Conservation (phyloP, 768 basidiomycete genomes). For the Boletellus emodensis region DNA sequence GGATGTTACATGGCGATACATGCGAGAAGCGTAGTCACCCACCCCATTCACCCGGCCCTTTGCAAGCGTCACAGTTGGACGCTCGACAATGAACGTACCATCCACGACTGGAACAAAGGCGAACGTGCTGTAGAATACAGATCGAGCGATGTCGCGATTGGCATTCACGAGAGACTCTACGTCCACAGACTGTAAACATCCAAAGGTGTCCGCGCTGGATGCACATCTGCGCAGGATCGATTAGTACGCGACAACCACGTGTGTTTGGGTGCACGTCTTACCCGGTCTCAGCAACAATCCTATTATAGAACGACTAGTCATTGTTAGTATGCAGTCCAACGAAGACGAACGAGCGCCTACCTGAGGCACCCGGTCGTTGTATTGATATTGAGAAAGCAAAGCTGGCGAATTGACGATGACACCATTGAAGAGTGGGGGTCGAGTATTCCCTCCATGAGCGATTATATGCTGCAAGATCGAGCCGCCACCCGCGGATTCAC, state of each 20-base stretch:
- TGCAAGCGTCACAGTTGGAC: constrained; percentile 37
- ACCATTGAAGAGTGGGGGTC: constrained; percentile 31
- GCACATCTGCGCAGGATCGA: constrained; percentile 27
- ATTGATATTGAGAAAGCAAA: constrained; percentile 32
- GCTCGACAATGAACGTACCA: constrained; percentile 41
- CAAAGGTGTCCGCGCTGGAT: constrained; percentile 31
- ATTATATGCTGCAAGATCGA: constrained; percentile 34
- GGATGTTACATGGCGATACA: background rate
- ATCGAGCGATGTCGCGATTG: constrained; percentile 31
- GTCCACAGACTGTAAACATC: constrained; percentile 38
- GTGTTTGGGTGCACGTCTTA: constrained; percentile 2
- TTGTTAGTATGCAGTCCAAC: background rate
- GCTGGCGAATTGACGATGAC: constrained; percentile 32
- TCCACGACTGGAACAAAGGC: constrained; percentile 46
- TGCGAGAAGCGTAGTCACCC: constrained; percentile 1
- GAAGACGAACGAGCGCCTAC: constrained; percentile 7
- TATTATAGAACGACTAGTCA: constrained; percentile 18
- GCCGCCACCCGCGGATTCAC: constrained; percentile 34
- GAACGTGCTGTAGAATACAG: constrained; percentile 38
- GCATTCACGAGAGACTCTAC: constrained; percentile 28
- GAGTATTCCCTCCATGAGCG: constrained; percentile 31
- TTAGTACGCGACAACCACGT: constrained; percentile 7
- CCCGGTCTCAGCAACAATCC: constrained; percentile 9
- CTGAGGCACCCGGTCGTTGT: constrained; percentile 30
- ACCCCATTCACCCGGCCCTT: constrained; percentile 44